Conservation (phyloP, 1,139 yeast species). For the Pichia terricola region DNA sequence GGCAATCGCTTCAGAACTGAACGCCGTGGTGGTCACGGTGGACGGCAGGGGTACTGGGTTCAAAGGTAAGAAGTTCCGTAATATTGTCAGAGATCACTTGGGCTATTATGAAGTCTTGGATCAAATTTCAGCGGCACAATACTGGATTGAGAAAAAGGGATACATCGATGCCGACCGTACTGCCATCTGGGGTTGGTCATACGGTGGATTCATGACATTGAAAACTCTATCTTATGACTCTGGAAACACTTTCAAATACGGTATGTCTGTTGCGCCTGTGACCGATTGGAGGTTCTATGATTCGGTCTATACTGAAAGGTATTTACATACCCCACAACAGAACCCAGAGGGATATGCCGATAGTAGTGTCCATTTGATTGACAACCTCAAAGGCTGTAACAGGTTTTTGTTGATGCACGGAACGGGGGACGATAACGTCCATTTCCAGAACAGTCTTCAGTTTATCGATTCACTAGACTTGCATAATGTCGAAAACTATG, state of each 20-base stretch:
- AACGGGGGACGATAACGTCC: constrained; percentile 77
- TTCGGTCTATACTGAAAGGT: constrained; percentile 70
- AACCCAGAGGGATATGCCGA: constrained; percentile 48
- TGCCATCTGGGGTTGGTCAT: constrained; percentile 81
- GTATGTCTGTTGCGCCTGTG: constrained; percentile 74
- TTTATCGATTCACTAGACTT: constrained; percentile 54
- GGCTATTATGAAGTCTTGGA: constrained; percentile 64
- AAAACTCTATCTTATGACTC: constrained; percentile 63
- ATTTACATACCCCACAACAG: constrained; percentile 60
- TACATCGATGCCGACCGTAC: constrained; percentile 52
- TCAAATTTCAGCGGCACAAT: constrained; percentile 59
- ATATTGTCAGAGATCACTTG: constrained; percentile 53
- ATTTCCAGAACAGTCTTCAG: constrained; percentile 61
- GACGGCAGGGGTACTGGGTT: constrained; percentile 81
- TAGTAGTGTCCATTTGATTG: constrained; percentile 44
- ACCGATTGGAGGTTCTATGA: constrained; percentile 72
- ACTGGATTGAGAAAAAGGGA: constrained; percentile 38
- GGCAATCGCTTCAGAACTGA: constrained; percentile 56
- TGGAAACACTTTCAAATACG: constrained; percentile 53
- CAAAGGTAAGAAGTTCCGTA: constrained; percentile 51
- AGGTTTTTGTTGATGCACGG: constrained; percentile 71
- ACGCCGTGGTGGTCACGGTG: constrained; percentile 68
- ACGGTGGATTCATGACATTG: constrained; percentile 70
- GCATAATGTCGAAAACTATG: constrained; percentile 56
- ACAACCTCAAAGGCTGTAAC: constrained; percentile 38